A percentile compares a stretch with the other conserved stretches of the same genome.
Evolutionary conservation across 345 rosid species (phyloP).

Genomic region (Pistacia vera): DNA sequence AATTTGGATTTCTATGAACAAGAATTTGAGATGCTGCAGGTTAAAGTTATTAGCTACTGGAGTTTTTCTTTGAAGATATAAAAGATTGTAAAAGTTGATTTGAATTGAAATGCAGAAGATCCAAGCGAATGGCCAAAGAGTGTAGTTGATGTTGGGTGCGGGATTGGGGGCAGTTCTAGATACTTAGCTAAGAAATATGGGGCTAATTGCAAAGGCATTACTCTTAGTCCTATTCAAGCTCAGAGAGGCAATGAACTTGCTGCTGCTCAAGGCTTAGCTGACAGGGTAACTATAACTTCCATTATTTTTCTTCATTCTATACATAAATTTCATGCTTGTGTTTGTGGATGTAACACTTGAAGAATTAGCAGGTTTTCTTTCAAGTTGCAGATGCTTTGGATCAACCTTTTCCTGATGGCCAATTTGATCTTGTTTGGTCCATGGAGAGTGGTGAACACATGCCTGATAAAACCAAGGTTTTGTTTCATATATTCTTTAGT

Average conservation of each 20-base stretch:
- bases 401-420: slow-evolving; percentile 84
- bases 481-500: background rate
- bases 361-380: slow-evolving; percentile 54
- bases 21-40: too few species aligned
- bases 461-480: slow-evolving; percentile 83
- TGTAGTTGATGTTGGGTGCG: slow-evolving; percentile 94
- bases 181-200: slow-evolving; percentile 71
- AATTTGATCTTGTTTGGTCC: slow-evolving; percentile 89
- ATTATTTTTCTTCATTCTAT: background rate
- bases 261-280: slow-evolving; percentile 58
- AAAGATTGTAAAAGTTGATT: background rate
- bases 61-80: too few species aligned
- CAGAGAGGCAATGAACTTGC: slow-evolving; percentile 80
- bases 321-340: too few species aligned
- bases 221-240: slow-evolving; percentile 86
- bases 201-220: slow-evolving; percentile 70
- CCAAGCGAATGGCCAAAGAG: slow-evolving; percentile 49
- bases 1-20: too few species aligned
- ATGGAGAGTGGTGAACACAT: slow-evolving; percentile 99
- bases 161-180: slow-evolving; percentile 95
- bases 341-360: slow-evolving; percentile 4
- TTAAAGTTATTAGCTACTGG: too few species aligned
- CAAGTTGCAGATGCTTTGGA: slow-evolving; percentile 91
- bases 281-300: slow-evolving; percentile 34
- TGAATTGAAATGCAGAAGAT: slow-evolving; percentile 30